A percentile compares a stretch with the other conserved stretches of the same genome.
Conservation (phyloP, 148 eudicot species). For the Cornus suecica region DNA sequence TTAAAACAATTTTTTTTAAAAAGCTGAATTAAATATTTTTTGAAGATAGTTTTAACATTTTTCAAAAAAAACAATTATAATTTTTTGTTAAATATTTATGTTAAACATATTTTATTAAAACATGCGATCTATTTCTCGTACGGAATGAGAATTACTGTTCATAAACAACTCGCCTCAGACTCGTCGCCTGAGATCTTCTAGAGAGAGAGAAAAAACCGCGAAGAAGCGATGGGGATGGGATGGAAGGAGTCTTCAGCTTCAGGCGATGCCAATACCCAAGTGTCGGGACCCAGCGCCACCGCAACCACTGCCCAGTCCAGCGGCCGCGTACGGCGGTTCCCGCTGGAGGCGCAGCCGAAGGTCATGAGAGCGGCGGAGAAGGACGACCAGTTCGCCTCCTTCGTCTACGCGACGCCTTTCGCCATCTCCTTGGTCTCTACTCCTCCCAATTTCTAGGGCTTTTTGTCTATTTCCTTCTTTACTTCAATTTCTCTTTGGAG, state of each 20-base stretch:
- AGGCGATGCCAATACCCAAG: conserved; percentile 7
- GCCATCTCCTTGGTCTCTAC: conserved; percentile 80
- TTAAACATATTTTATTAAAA: too few relatives aligned
- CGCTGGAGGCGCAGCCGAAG: conserved; percentile 92
- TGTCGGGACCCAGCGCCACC: conserved; percentile 17
- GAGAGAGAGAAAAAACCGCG: neutral
- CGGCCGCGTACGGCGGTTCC: conserved; percentile 50
- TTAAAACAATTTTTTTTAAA: too few relatives aligned
- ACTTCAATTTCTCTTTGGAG: neutral
- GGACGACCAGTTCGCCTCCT: conserved; percentile 93
- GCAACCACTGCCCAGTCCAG: conserved; percentile 3
- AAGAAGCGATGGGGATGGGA: neutral
- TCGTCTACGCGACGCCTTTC: conserved; percentile 88
- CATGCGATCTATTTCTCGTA: too few relatives aligned
- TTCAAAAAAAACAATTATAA: too few relatives aligned
- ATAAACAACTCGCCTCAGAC: too few relatives aligned
- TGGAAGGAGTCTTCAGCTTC: conserved; percentile 1
- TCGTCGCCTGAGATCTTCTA: too few relatives aligned
- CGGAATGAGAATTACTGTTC: too few relatives aligned
- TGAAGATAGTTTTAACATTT: too few relatives aligned
- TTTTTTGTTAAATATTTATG: too few relatives aligned
- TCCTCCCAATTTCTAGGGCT: neutral
- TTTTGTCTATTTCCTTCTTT: neutral
- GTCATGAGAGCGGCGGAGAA: conserved; percentile 98
- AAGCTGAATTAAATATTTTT: too few relatives aligned